Evolutionary conservation across 2,329 filamentous ascomycete species (phyloP), one percentile per base, ranked within the genome.

Genomic region (Sclerotinia trifoliorum): DNA sequence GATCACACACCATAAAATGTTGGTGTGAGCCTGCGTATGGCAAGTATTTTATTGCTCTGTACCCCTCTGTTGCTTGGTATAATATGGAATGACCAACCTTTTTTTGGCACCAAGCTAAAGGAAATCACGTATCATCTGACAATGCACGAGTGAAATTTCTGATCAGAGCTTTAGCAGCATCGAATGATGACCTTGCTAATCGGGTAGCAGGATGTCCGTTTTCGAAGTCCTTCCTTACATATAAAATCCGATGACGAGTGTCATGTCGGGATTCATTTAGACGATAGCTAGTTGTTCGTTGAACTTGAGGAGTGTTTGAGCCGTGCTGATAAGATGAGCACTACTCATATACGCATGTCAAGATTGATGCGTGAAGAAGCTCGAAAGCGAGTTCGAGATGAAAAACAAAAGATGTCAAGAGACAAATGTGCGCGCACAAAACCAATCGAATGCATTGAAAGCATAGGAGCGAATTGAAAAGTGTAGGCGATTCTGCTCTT

Each of bases 401-500:
- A 6, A 26, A 26, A 44, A 17, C 1, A 2, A 24, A 11, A 44
- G 13, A 44, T 44, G n/a, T 26, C 6, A 62, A 13, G 32, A 39
- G 52, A 55, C 63, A 17, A 42, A 62, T 67, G 56, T 67, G 26
- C 48, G 35, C 65, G 51, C 44, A 67, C 65, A 62, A 60, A 52
- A 66, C 32, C 48, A 26, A 19, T 61, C 64, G 71, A 72, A 67
- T 49, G 63, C 67, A 76, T 72, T 69, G 69, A 66, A 63, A 35
- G 65, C 65, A 51, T 39, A 67, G 56, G 46, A 61, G 44, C 46
- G 57, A 67, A 67, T 51, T 62, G 57, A 61, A 62, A 61, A 54
- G 65, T 64, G 68, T 67, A 71, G 71, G 70, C 66, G 66, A 44
- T 65, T 60, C 77, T 74, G 54, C 71, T 81, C 73, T 80, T 75